Evolutionary conservation across 371 early-diverging fungal genomes (phyloP).

Genomic region (Parasitella parasitica): DNA sequence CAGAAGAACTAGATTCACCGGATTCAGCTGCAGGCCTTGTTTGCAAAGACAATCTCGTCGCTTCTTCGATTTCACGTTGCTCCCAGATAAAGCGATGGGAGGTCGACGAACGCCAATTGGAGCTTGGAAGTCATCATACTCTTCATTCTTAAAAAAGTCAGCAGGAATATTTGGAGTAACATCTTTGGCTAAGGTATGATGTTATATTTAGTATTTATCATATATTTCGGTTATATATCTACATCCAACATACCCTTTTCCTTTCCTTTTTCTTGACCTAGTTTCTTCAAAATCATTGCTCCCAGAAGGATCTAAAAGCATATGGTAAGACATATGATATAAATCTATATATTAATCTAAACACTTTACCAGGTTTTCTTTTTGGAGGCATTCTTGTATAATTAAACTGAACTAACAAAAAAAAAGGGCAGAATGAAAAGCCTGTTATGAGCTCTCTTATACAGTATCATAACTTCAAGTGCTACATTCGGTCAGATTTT

Average conservation of each 20-base stretch:
- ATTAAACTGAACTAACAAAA: too few species aligned
- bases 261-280: not conserved
- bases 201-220: not conserved
- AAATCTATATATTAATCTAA: not conserved
- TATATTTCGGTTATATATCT: not conserved
- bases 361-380: not conserved
- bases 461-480: too few species aligned
- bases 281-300: not conserved
- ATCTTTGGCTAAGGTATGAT: not conserved
- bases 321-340: not conserved
- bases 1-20: constrained; percentile 1
- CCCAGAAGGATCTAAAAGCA: not conserved
- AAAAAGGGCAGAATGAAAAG: too few species aligned
- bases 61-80: too few species aligned
- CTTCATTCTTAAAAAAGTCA: not conserved
- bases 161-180: not conserved
- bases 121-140: not conserved
- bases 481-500: too few species aligned
- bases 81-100: too few species aligned
- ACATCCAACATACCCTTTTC: not conserved
- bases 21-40: not conserved
- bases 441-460: too few species aligned
- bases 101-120: not conserved
- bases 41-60: not conserved
- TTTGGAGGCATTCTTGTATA: not conserved